Evolutionary conservation across 1,139 yeast genomes (phyloP).

Genomic region (Yamadazyma trypodendri): DNA sequence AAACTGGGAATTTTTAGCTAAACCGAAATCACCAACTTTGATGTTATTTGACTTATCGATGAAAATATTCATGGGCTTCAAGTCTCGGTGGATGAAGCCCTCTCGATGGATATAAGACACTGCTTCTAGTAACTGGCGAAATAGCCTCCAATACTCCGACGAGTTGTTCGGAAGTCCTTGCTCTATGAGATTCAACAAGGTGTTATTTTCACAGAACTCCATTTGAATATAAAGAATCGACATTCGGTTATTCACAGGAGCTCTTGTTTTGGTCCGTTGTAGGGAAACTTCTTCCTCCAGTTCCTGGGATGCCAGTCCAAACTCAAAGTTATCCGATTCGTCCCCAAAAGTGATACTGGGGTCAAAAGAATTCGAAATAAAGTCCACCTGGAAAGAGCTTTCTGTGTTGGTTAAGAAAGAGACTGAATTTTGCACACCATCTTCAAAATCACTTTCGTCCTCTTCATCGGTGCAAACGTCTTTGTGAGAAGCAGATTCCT

Average conservation of each 20-base stretch:
- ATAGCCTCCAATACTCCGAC: slow-evolving; percentile 84
- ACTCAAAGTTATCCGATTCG: slow-evolving; percentile 26
- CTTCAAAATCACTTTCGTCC: slow-evolving; percentile 18
- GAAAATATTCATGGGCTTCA: slow-evolving; percentile 94
- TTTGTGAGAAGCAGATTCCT: neutral
- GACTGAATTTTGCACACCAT: slow-evolving; percentile 23
- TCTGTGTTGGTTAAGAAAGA: slow-evolving; percentile 32
- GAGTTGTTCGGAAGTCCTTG: slow-evolving; percentile 74
- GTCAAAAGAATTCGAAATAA: slow-evolving; percentile 63
- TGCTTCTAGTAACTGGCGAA: slow-evolving; percentile 89
- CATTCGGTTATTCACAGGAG: slow-evolving; percentile 14
- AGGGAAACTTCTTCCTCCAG: slow-evolving; percentile 4
- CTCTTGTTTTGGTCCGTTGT: neutral
- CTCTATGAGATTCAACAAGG: slow-evolving; percentile 76
- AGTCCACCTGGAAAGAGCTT: slow-evolving; percentile 53
- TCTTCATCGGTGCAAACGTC: slow-evolving; percentile 6
- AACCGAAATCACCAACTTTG: slow-evolving; percentile 95
- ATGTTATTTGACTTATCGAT: slow-evolving; percentile 86
- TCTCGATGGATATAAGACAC: slow-evolving; percentile 87
- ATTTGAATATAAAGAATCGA: slow-evolving; percentile 80
- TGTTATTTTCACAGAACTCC: slow-evolving; percentile 97
- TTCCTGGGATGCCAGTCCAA: slow-evolving; percentile 20
- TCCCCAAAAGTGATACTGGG: slow-evolving; percentile 58
- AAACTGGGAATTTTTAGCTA: slow-evolving; percentile 76
- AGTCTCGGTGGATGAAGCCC: slow-evolving; percentile 92